Evolutionary conservation across 345 rosid species (phyloP), one percentile per base, ranked within the genome.

Genomic region (Streptanthus diversifolius): DNA sequence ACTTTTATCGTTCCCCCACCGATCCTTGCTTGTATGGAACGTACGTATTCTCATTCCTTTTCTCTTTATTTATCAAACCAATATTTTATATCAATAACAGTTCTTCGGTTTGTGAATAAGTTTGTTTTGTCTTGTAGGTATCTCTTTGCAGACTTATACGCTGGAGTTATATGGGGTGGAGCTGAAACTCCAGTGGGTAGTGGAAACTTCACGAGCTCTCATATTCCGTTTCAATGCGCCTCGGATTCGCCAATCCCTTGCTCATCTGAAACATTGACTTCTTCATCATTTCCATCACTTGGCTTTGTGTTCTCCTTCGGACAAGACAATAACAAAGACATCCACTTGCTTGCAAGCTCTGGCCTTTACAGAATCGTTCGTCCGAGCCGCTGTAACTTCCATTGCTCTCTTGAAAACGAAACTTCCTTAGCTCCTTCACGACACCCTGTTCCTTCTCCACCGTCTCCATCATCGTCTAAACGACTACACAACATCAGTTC

Each of bases 291-390:
- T 66, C 88, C 93, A 7, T 43, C 85, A 37, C 58, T 87, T 76
- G 85, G 89, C 10, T 90, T 87, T 81, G 60, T 90, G 15, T 87
- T 68, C 88, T 90, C 98, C 0, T 90, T 88, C 13, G 95, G 93
- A 7, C 79, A 89, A 79, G 98, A 93, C 83, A 89, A 90, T 75
- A 74, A 49, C 8, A 93, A 86, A 79, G 97, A 93, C 29, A 56
- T 87, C 2, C 85, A 75, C 58, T 29, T 89, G 49, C 84, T 93
- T 30, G 63, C 96, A 21, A 90, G 77, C 76, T 68, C 75, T 15
- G 98, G 98, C 12, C 80, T 93, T 41, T 90, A 93, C 48, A 80
- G 96, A 82, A 87, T 89, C 15, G 92, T 83, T 47, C 89, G 80
- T 1, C 98, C 98, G 0, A 85, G 96, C 63, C 97, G 90, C 8